Base-by-base conservation (phyloP, 2,329 filamentous ascomycete genomes). In the Diplodia sapinea region DNA sequence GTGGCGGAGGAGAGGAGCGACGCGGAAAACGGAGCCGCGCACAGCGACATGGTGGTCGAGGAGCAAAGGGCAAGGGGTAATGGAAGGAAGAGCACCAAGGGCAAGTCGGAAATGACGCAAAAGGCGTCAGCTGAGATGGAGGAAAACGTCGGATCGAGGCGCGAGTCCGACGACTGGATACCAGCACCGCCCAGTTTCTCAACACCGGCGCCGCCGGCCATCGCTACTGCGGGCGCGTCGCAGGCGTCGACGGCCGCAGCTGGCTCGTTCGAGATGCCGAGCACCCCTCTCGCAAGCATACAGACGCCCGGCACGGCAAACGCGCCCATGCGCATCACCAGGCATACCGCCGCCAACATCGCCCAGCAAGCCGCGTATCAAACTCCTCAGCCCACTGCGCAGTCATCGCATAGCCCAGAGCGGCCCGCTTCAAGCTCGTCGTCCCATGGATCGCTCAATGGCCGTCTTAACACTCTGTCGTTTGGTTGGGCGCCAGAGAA, bases 151-250 rank as follows among this genome's bases (percentile, higher is more conserved):
- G 77, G 77, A 50, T 69, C 70, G 15, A 71, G 70, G 7, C 67
- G 71, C 1, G 65, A 72, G 49, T 73, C 71, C 13, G 69, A 69
- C 8, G 78, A 79, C 62, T 79, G 77, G 75, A 78, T 79, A 13
- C 75, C 77, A 9, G 75, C 74, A 0, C 77, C 74, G 0, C 76
- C 74, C 4, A 68, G 9, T 23, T 38, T 71, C 51, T 71, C 71
- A 23, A 63, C 71, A 2, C 67, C 68, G 1, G 74, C 75, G 31
- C 55, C 69, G n/a, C 57, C 70, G 3, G 40, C 31, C 11, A 31
- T 17, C 11, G 4, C 4, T 7, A 23, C 20, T 29, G 67, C 8
- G 67, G 70, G 11, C 68, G 57, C n/a, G 71, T 76, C 47, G 74
- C 78, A 38, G 75, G 77, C 7, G 75, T 76, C 49, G 33, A 51